phyloP scores from a whole-genome alignment of 441 rosid genomes.

The Aquilaria agallochum region DNA sequence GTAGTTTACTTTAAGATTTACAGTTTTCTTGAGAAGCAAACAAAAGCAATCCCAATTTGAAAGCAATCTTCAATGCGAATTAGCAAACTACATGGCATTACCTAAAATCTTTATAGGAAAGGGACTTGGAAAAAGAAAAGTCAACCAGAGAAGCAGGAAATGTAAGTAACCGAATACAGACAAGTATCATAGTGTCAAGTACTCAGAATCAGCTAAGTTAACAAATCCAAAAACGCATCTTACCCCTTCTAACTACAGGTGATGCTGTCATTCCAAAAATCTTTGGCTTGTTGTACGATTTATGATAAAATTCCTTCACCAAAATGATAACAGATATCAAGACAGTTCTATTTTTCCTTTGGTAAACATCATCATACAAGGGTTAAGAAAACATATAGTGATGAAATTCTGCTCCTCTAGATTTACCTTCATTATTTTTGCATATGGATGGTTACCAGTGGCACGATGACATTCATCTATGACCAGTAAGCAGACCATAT shows the following conservation, averaged over 20 bases:
- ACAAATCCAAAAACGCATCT: constrained; percentile 9
- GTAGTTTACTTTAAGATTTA: too few relatives aligned
- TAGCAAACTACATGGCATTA: too few relatives aligned
- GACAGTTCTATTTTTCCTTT: constrained; percentile 1
- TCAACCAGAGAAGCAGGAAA: neutral
- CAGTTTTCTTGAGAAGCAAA: too few relatives aligned
- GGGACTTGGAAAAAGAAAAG: neutral
- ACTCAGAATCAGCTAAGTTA: constrained; percentile 11
- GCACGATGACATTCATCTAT: constrained; percentile 91
- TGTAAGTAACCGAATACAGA: neutral
- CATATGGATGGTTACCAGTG: constrained; percentile 75
- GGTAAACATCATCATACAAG: too few relatives aligned
- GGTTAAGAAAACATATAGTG: too few relatives aligned
- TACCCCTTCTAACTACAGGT: constrained; percentile 65
- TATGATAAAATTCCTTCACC: constrained; percentile 76
- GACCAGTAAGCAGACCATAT: constrained; percentile 57
- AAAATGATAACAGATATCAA: constrained; percentile 11
- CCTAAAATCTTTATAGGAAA: too few relatives aligned
- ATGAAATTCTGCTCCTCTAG: too few relatives aligned
- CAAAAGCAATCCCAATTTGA: too few relatives aligned
- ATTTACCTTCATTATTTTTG: constrained; percentile 76
- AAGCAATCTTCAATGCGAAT: too few relatives aligned
- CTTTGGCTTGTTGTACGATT: constrained; percentile 63
- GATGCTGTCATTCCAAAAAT: constrained; percentile 90
- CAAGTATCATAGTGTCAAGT: neutral